Evolutionary conservation across 129 eudicot genomes (phyloP), one percentile per base, ranked within the genome.

Genomic region (Tagetes patula): DNA sequence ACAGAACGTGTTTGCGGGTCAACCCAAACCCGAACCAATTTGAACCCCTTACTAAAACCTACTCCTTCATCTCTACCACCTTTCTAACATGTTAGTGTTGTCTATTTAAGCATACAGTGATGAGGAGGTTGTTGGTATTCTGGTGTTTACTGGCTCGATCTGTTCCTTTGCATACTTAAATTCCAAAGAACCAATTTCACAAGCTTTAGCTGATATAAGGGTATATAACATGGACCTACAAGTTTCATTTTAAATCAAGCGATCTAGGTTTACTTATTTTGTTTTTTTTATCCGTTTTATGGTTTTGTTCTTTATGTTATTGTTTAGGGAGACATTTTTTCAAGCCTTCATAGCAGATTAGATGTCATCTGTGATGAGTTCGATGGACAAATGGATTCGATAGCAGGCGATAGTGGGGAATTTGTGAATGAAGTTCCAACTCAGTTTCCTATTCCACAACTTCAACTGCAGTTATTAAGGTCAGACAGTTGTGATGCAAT

Each of bases 191-290:
- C 85, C 90, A 38, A 65, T 85, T 76, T 89, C 95, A 46, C 96
- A 93, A 87, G 96, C 92, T 72, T 84, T 89, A 85, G 85, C 80
- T 81, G 95, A 89, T 77, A 82, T 93, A 79, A 93, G 89, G 98
- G 98, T 93, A 77, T 64, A 31, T 2, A 47, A 54, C 13, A 53
- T 33, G 41, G 12, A 20, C 39, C 27, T 60, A 65, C 33, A 31
- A 39, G 31, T 74, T 48, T 43, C 13, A 0, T 33, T 40, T 75
- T 58, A 58, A 55, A 53, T 70, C 6, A 63, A 49, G 50, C 32
- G 13, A 48, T 37, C 13, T 30, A 38, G 48, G n/a, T 13, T 42
- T 59, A 62, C 32, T 71, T 64, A 31, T 30, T 75, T 3, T 34
- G 8, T 63, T 64, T 63, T 34, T 9, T 63, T 8, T 9, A 14